A percentile compares a stretch with the other conserved stretches of the same genome.
phyloP scores from a whole-genome alignment of 208 protist species.

The Trypanosoma rangeli region DNA sequence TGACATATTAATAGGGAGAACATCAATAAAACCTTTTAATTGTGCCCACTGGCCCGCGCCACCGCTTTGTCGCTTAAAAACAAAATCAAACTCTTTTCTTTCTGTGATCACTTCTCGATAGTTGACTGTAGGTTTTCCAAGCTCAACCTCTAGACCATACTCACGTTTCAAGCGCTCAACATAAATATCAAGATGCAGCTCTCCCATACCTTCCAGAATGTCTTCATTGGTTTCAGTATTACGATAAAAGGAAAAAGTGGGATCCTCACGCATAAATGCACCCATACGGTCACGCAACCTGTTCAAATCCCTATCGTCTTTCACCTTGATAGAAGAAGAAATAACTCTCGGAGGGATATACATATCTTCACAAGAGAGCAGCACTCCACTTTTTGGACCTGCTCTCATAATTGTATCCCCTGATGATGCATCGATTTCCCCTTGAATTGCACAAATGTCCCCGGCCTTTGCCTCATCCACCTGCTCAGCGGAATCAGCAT shows the following conservation, averaged over 20 bases:
- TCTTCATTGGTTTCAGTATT: conserved; percentile 94
- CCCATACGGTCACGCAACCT: conserved; percentile 80
- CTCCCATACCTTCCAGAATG: conserved; percentile 97
- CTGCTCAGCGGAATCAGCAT: conserved; percentile 96
- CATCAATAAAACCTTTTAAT: conserved; percentile 93
- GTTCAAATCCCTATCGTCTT: conserved; percentile 78
- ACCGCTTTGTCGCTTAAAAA: conserved; percentile 99
- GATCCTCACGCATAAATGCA: conserved; percentile 96
- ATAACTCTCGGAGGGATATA: conserved; percentile 98
- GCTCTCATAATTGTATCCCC: conserved; percentile 95
- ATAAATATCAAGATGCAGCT: conserved; percentile 97
- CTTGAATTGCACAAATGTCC: conserved; percentile 99
- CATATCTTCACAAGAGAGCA: conserved; percentile 94
- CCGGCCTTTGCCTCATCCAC: conserved; percentile 93
- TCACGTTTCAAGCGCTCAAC: conserved; percentile 95
- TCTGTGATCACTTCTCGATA: conserved; percentile 94
- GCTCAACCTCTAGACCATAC: conserved; percentile 87
- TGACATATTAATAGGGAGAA: conserved; percentile 90
- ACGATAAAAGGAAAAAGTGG: conserved; percentile 94
- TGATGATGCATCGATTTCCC: conserved; percentile 96
- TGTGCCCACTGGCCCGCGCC: conserved; percentile 98
- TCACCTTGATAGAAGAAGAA: conserved; percentile 93
- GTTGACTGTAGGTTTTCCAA: conserved; percentile 96
- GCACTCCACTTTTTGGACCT: conserved; percentile 51
- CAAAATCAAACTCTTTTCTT: conserved; percentile 94